phyloP scores from a whole-genome alignment of 441 rosid genomes.

The Aleurites moluccanus region DNA sequence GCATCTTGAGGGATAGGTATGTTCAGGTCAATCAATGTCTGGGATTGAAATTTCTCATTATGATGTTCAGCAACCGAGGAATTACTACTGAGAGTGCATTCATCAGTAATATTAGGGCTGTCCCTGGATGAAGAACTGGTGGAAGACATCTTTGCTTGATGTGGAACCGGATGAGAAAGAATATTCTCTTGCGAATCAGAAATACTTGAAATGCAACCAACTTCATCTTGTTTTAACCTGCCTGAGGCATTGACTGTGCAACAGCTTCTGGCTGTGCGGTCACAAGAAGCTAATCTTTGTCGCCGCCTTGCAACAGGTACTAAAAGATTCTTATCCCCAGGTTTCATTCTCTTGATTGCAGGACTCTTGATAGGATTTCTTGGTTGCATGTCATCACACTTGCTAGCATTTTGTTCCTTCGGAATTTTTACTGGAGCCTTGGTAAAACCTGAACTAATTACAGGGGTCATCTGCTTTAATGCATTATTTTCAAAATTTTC shows the following conservation, averaged over 20 bases:
- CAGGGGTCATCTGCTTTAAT: constrained; percentile 12
- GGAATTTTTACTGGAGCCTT: constrained; percentile 15
- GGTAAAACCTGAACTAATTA: constrained; percentile 17
- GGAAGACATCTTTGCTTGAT: constrained; percentile 32
- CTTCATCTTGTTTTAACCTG: constrained; percentile 21
- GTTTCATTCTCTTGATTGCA: constrained; percentile 20
- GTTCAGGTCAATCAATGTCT: constrained; percentile 47
- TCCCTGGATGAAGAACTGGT: constrained; percentile 30
- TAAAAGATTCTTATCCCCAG: constrained; percentile 25
- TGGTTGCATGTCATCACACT: constrained; percentile 20
- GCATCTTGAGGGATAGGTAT: constrained; percentile 35
- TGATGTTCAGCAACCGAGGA: constrained; percentile 21
- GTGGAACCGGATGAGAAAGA: constrained; percentile 24
- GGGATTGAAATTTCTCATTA: constrained; percentile 24
- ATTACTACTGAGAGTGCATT: constrained; percentile 26
- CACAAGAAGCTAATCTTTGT: constrained; percentile 32
- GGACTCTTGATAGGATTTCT: constrained; percentile 29
- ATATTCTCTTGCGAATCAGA: constrained; percentile 20
- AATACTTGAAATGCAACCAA: constrained; percentile 13
- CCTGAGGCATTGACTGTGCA: neutral
- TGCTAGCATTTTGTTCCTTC: constrained; percentile 19
- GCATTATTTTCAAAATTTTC: constrained; percentile 22
- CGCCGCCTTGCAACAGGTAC: constrained; percentile 30
- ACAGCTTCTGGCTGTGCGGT: constrained; percentile 17
- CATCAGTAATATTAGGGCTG: constrained; percentile 30